Conservation (phyloP, 371 early-diverging fungal genomes). For the Encephalitozoon hellem region DNA sequence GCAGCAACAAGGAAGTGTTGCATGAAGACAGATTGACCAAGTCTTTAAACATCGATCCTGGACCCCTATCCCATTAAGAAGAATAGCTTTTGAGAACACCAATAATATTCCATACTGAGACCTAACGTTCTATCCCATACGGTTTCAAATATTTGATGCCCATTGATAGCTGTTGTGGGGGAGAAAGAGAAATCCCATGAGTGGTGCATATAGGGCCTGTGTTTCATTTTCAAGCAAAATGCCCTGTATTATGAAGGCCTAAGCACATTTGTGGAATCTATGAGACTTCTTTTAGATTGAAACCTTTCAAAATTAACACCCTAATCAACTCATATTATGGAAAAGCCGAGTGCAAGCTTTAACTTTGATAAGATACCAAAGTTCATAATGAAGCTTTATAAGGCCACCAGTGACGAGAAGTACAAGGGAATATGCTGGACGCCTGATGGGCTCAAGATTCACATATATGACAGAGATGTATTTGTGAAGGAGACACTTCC, state of each 20-base stretch:
- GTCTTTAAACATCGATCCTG: not conserved
- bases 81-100: not conserved
- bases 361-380: constrained; percentile 44
- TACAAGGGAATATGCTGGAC: constrained; percentile 55
- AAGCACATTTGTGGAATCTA: not conserved
- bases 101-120: not conserved
- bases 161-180: not conserved
- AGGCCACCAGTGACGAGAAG: constrained; percentile 35
- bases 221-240: not conserved
- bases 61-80: not conserved
- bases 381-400: constrained; percentile 59
- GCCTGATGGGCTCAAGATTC: constrained; percentile 48
- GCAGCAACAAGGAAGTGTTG: constrained; percentile 15
- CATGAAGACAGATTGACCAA: not conserved
- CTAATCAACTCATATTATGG: not conserved
- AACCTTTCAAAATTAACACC: not conserved
- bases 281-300: not conserved
- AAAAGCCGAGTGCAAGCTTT: not conserved
- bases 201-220: not conserved
- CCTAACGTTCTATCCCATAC: not conserved
- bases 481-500: constrained; percentile 55
- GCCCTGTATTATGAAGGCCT: not conserved
- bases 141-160: not conserved
- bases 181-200: not conserved
- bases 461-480: constrained; percentile 53